These are phyloP conservation scores for Acidiella bohemica DNA, from an alignment of 495 filamentous ascomycete genomes.

Conservation along the genomic window DNA sequence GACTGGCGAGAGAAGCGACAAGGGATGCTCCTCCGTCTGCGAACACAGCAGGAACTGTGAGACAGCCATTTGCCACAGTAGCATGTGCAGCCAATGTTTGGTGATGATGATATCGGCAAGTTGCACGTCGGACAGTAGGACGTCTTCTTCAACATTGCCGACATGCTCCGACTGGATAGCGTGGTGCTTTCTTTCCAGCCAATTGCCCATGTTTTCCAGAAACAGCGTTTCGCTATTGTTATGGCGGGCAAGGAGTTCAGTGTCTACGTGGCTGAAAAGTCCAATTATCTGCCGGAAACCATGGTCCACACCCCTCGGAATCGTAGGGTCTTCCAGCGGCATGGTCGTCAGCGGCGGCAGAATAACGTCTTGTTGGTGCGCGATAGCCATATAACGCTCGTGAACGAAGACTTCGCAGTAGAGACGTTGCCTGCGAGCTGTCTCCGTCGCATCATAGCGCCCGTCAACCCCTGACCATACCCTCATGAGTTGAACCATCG, in stretches of 20 bases:
- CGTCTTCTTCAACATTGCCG: neutral
- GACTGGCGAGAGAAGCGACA: constrained; percentile 47
- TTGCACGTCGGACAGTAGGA: constrained; percentile 38
- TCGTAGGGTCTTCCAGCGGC: constrained; percentile 15
- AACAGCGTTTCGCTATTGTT: neutral
- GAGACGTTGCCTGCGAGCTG: constrained; percentile 38
- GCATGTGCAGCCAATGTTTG: constrained; percentile 48
- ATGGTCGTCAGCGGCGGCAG: constrained; percentile 12
- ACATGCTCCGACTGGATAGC: constrained; percentile 26
- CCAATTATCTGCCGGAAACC: constrained; percentile 22
- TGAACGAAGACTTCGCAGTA: constrained; percentile 52
- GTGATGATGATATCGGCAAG: constrained; percentile 49
- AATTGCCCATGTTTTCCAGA: constrained; percentile 1
- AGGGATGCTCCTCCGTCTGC: constrained; percentile 31
- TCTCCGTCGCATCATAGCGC: too few relatives aligned
- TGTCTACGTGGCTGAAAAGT: constrained; percentile 19
- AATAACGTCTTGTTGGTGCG: constrained; percentile 14
- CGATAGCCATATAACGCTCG: constrained; percentile 22
- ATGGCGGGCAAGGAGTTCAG: constrained; percentile 14
- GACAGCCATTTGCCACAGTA: constrained; percentile 50
- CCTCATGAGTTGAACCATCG: constrained; percentile 44
- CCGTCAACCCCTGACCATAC: constrained; percentile 41
- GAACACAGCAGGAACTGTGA: constrained; percentile 37
- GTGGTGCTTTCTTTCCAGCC: constrained; percentile 21
- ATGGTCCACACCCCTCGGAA: constrained; percentile 15